Evolutionary conservation across 257 asterid genomes (phyloP).

Genomic region (Leonotis leonurus): DNA sequence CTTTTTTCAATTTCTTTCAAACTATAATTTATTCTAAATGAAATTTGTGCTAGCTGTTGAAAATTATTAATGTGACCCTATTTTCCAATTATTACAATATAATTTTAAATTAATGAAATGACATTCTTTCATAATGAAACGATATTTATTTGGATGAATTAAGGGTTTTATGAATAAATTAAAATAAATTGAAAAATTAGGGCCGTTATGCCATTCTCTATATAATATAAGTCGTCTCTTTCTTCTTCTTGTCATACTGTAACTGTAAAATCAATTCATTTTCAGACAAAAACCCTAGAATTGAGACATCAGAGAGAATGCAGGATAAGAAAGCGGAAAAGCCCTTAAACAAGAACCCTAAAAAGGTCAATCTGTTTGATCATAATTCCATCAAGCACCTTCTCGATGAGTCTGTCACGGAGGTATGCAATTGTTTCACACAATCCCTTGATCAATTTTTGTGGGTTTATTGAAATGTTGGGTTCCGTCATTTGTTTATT

Average conservation of each 20-base stretch:
- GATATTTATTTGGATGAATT: no score
- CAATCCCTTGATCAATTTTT: background rate
- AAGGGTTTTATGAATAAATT: no score
- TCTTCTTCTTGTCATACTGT: conserved; percentile 17
- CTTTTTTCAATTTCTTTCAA: no score
- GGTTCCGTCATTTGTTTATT: background rate
- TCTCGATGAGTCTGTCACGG: conserved; percentile 81
- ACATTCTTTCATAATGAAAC: no score
- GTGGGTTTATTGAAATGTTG: background rate
- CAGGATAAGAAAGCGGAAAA: conserved; percentile 29
- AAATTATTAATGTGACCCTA: no score
- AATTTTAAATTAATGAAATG: no score
- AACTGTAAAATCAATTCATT: conserved; percentile 12
- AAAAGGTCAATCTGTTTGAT: conserved; percentile 72
- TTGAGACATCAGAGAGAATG: conserved; percentile 8
- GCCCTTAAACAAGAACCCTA: conserved; percentile 36
- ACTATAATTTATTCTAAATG: no score
- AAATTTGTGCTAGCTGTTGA: no score
- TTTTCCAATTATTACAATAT: no score
- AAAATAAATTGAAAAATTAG: no score
- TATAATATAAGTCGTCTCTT: conserved; percentile 1
- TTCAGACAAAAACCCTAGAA: conserved; percentile 41
- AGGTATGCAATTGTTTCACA: conserved; percentile 47
- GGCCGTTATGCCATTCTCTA: no score
- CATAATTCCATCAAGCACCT: conserved; percentile 77